Evolutionary conservation across 306 rosid genomes (phyloP).

Genomic region (Lathyrus sativus): DNA sequence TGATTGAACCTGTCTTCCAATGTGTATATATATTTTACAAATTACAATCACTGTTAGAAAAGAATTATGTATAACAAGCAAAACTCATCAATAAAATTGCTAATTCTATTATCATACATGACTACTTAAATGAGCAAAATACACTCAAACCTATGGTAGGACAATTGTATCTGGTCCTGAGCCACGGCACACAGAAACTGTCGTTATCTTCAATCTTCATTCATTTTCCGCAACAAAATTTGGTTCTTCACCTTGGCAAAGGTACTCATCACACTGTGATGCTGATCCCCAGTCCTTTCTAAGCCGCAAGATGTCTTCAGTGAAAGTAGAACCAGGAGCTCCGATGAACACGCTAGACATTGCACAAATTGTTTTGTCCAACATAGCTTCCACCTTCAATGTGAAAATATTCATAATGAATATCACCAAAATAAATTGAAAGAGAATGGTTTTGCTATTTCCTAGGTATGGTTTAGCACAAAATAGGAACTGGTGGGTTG

Average conservation of each 20-base stretch:
- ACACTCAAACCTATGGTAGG: constrained; percentile 30
- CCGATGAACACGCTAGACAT: constrained; percentile 89
- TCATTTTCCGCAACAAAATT: constrained; percentile 74
- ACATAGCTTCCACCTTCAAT: constrained; percentile 92
- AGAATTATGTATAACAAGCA: constrained; percentile 41
- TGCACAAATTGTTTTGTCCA: constrained; percentile 97
- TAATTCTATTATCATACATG: constrained; percentile 46
- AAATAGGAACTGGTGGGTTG: neutral
- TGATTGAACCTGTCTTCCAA: too few species aligned
- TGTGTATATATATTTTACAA: constrained; percentile 30
- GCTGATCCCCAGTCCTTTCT: constrained; percentile 90
- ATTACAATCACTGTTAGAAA: constrained; percentile 25
- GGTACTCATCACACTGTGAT: constrained; percentile 86
- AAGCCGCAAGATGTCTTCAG: constrained; percentile 88
- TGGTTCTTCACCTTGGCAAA: constrained; percentile 93
- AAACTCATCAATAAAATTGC: constrained; percentile 34
- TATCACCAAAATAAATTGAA: constrained; percentile 22
- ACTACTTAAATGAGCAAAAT: constrained; percentile 35
- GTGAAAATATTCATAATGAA: constrained; percentile 32
- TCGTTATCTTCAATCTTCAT: constrained; percentile 42
- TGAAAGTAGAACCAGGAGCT: constrained; percentile 95
- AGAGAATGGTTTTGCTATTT: neutral
- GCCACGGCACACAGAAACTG: constrained; percentile 30
- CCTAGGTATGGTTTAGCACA: neutral
- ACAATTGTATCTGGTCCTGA: neutral